Evolutionary conservation across 768 basidiomycete species (phyloP).

Genomic region (Crepidotus variabilis): DNA sequence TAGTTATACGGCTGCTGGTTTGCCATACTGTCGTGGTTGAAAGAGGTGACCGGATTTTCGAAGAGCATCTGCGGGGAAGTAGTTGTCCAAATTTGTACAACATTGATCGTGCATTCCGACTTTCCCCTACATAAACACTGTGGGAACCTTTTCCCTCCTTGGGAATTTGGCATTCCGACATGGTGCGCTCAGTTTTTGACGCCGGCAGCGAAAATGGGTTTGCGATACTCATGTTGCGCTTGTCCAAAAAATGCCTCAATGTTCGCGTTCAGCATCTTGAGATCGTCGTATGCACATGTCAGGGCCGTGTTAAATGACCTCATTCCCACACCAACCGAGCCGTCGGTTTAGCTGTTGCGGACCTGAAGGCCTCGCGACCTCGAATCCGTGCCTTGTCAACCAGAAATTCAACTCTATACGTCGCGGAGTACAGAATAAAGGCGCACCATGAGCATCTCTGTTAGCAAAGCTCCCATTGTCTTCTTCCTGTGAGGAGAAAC

Average conservation of each 20-base stretch:
- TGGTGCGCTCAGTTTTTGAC: too few species aligned
- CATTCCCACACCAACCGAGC: background rate
- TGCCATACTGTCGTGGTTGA: conserved; percentile 12
- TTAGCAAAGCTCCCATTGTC: too few species aligned
- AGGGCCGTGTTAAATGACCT: background rate
- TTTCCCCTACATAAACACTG: conserved; percentile 17
- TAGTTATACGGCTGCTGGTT: conserved; percentile 14
- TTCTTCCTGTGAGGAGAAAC: too few species aligned
- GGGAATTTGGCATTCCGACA: too few species aligned
- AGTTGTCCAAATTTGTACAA: conserved; percentile 19
- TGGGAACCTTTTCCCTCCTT: background rate
- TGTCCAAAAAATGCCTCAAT: background rate
- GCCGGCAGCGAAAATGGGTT: too few species aligned
- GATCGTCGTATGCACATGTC: background rate
- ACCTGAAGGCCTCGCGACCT: background rate
- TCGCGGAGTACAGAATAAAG: too few species aligned
- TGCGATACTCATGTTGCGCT: background rate
- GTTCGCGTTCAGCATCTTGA: background rate
- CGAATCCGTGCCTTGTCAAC: background rate
- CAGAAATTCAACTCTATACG: too few species aligned
- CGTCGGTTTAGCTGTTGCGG: background rate
- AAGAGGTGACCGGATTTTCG: conserved; percentile 7
- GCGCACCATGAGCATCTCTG: too few species aligned
- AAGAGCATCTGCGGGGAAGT: conserved; percentile 19
- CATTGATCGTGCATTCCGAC: conserved; percentile 21